Evolutionary conservation across 2,329 filamentous ascomycete species (phyloP).

Genomic region (Aspergillus cejpii): DNA sequence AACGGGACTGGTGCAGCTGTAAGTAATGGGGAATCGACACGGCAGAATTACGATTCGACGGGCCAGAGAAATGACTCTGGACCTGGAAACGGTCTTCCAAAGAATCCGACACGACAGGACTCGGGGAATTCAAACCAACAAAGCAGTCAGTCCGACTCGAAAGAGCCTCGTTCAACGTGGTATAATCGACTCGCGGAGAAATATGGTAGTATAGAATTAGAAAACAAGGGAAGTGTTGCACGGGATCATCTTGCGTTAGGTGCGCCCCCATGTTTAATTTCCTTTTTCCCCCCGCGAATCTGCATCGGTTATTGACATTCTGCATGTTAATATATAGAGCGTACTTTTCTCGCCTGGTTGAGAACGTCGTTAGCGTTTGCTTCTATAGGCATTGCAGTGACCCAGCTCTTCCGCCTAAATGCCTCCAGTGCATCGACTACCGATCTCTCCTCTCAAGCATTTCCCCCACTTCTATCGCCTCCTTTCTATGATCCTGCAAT

Average conservation of each 20-base stretch:
- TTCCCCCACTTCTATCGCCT: constrained; percentile 19
- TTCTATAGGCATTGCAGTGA: constrained; percentile 59
- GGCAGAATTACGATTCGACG: constrained; percentile 32
- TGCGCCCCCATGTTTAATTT: constrained; percentile 28
- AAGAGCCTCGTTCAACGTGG: constrained; percentile 32
- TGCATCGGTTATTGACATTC: constrained; percentile 2
- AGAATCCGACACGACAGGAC: constrained; percentile 6
- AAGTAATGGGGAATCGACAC: constrained; percentile 16
- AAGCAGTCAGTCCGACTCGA: constrained; percentile 4
- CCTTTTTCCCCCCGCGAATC: constrained; percentile 2
- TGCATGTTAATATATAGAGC: constrained; percentile 42
- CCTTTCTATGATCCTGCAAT: constrained; percentile 14
- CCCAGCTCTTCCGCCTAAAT: constrained; percentile 61
- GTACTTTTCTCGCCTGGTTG: constrained; percentile 63
- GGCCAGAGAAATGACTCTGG: constrained; percentile 14
- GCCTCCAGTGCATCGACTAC: constrained; percentile 33
- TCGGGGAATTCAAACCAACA: constrained; percentile 6
- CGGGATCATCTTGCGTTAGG: constrained; percentile 59
- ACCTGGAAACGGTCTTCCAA: constrained; percentile 9
- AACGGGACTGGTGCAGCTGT: constrained; percentile 33
- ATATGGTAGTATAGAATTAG: constrained; percentile 57
- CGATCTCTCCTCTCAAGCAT: constrained; percentile 12
- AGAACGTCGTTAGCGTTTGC: constrained; percentile 60
- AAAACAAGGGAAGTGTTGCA: constrained; percentile 61
- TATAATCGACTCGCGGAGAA: constrained; percentile 49